phyloP scores from a whole-genome alignment of 2,329 filamentous ascomycete species.

The Thelonectria discophora region DNA sequence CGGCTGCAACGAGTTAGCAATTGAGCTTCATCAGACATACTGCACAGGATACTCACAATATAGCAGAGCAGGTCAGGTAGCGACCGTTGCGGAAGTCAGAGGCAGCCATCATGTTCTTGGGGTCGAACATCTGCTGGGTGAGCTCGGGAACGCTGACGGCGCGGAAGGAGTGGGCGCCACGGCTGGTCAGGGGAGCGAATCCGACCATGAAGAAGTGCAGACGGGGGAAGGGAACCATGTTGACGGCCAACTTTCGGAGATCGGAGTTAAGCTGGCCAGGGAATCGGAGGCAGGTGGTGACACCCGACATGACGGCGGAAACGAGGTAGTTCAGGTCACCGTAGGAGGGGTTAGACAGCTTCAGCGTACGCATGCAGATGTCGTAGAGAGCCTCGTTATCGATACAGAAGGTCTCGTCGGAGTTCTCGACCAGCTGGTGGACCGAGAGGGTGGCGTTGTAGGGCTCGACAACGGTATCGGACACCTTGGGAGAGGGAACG shows the following conservation, averaged over 20 bases:
- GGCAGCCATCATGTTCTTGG: conserved; percentile 99
- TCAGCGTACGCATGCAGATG: conserved; percentile 99
- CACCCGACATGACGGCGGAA: conserved; percentile 99
- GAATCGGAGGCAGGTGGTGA: conserved; percentile 99
- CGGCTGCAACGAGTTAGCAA: conserved; percentile 64
- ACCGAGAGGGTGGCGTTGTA: conserved; percentile 99
- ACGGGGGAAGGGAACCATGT: conserved; percentile 99
- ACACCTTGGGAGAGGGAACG: conserved; percentile 98
- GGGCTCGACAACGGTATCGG: conserved; percentile 98
- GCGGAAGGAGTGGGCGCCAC: conserved; percentile 89
- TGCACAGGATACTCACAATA: conserved; percentile 72
- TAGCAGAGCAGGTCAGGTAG: conserved; percentile 99
- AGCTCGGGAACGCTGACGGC: conserved; percentile 97
- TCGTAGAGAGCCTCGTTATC: conserved; percentile 99
- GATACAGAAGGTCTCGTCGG: conserved; percentile 99
- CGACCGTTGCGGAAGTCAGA: conserved; percentile 99
- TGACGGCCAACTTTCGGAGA: conserved; percentile 98
- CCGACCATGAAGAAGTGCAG: conserved; percentile 99
- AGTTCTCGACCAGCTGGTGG: conserved; percentile 99
- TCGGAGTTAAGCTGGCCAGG: conserved; percentile 99
- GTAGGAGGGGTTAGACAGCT: conserved; percentile 98
- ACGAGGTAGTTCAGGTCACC: conserved; percentile 99
- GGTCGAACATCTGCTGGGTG: conserved; percentile 99
- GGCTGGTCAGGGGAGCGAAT: conserved; percentile 96
- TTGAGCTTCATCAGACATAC: not conserved